phyloP scores from a whole-genome alignment of 371 early-diverging fungal genomes.

The Rhizopus arrhizus region DNA sequence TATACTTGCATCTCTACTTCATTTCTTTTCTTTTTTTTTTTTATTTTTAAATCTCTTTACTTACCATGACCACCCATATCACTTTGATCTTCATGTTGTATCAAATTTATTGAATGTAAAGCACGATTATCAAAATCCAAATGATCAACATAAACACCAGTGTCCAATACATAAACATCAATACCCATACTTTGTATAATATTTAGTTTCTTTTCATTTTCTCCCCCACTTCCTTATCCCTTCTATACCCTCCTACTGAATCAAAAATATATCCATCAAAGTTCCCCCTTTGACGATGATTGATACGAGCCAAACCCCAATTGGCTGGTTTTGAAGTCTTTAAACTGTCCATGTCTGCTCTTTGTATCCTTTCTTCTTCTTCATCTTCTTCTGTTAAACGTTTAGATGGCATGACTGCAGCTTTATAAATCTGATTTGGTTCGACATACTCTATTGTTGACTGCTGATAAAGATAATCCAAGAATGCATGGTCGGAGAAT shows the following conservation, averaged over 20 bases:
- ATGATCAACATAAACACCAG: conserved; percentile 74
- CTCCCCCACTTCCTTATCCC: neutral
- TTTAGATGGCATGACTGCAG: neutral
- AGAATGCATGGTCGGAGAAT: conserved; percentile 33
- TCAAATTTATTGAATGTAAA: conserved; percentile 54
- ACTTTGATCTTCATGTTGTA: conserved; percentile 52
- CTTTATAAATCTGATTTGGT: conserved; percentile 45
- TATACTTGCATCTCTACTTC: neutral
- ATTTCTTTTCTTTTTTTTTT: neutral
- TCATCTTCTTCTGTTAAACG: neutral
- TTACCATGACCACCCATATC: conserved; percentile 81
- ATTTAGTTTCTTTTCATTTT: neutral
- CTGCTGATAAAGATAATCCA: conserved; percentile 32
- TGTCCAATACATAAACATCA: conserved; percentile 73
- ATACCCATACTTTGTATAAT: conserved; percentile 51
- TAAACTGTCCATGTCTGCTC: neutral
- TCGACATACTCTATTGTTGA: conserved; percentile 57
- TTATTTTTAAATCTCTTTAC: neutral
- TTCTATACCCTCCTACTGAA: conserved; percentile 47
- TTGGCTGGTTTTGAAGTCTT: conserved; percentile 40
- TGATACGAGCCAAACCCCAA: conserved; percentile 68
- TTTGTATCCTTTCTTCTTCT: neutral
- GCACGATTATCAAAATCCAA: conserved; percentile 80
- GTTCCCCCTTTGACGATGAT: conserved; percentile 38
- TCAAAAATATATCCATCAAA: conserved; percentile 50